Evolutionary conservation across 192 early-diverging fungal genomes (phyloP).

Genomic region (Backusella westeae): DNA sequence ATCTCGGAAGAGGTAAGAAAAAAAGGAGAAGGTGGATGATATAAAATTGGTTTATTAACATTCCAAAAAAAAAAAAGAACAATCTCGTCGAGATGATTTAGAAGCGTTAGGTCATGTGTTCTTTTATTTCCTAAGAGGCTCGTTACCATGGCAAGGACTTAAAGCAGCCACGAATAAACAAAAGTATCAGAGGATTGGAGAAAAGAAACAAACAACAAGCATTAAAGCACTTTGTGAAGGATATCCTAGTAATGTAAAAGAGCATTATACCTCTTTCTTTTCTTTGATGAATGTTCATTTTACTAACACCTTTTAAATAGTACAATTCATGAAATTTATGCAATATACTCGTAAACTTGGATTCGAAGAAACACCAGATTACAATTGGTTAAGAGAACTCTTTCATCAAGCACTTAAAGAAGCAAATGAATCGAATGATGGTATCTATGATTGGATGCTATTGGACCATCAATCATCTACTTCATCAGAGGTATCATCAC

Average conservation of each 20-base stretch:
- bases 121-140: conserved; percentile 94
- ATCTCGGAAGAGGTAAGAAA: conserved; percentile 77
- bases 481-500: not conserved
- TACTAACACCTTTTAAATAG: conserved; percentile 25
- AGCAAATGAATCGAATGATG: conserved; percentile 77
- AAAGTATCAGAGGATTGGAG: conserved; percentile 98
- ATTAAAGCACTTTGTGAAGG: conserved; percentile 88
- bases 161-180: conserved; percentile 97
- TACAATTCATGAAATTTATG: conserved; percentile 88
- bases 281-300: not conserved
- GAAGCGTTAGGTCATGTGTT: conserved; percentile 97
- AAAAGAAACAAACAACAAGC: conserved; percentile 88
- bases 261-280: not conserved
- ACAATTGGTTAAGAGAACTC: conserved; percentile 83
- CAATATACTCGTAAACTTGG: conserved; percentile 84
- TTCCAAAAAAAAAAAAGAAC: conserved; percentile 53
- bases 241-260: conserved; percentile 59
- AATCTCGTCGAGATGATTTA: conserved; percentile 95
- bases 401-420: conserved; percentile 75
- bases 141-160: conserved; percentile 96
- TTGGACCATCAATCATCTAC: conserved; percentile 21
- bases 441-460: conserved; percentile 91
- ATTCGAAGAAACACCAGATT: conserved; percentile 95
- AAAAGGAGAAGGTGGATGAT: not conserved
- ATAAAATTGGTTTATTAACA: not conserved